phyloP scores from a whole-genome alignment of 345 rosid species.

The Firmiana major region DNA sequence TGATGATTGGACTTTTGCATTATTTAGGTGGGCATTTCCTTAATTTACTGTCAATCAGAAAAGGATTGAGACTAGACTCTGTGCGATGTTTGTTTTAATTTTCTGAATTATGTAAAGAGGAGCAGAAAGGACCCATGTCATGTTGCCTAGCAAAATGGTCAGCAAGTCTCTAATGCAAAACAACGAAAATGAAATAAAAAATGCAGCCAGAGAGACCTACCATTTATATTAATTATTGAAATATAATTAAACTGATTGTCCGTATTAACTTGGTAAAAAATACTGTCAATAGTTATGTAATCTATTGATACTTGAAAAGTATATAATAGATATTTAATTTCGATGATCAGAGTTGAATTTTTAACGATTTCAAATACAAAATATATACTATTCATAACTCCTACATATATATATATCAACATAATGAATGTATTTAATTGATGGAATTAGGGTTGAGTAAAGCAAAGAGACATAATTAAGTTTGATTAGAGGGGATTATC shows the following conservation, averaged over 20 bases:
- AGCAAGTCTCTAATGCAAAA: constrained; percentile 3
- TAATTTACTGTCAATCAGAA: neutral
- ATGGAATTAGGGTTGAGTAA: neutral
- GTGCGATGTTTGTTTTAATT: neutral
- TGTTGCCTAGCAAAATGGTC: constrained; percentile 14
- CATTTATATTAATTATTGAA: neutral
- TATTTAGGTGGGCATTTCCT: constrained; percentile 5
- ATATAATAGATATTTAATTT: too few relatives aligned
- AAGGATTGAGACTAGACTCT: neutral
- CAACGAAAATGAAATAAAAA: neutral
- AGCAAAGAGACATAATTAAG: neutral
- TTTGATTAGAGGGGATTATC: neutral
- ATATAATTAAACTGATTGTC: neutral
- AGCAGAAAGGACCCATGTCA: constrained; percentile 23
- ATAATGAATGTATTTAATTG: too few relatives aligned
- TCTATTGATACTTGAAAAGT: too few relatives aligned
- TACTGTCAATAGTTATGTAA: too few relatives aligned
- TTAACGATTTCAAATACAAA: too few relatives aligned
- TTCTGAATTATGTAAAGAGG: constrained; percentile 10
- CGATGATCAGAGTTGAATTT: too few relatives aligned
- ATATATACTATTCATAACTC: too few relatives aligned
- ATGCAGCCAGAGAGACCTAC: neutral
- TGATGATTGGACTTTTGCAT: neutral
- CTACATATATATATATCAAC: too few relatives aligned
- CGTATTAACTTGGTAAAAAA: too few relatives aligned